Percentiles rank a stretch among this genome's conserved stretches.
Evolutionary conservation across 345 rosid species (phyloP).

Genomic region (Aquilaria malaccensis): DNA sequence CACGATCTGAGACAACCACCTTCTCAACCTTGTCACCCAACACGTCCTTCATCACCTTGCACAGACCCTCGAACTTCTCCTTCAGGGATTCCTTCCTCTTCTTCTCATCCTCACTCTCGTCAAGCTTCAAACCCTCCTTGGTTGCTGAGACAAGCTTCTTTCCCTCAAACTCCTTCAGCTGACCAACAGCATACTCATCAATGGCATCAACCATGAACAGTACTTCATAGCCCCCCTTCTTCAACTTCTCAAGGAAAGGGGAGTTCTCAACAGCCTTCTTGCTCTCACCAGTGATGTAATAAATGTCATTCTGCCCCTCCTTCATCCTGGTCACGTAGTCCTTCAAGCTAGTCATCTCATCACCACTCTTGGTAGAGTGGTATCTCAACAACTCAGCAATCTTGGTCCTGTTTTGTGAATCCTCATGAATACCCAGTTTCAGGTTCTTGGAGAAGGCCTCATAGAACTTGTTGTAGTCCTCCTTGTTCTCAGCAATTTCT

Average conservation of each 20-base stretch:
- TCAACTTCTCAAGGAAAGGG: constrained; percentile 88
- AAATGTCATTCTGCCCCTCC: constrained; percentile 79
- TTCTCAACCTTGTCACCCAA: constrained; percentile 78
- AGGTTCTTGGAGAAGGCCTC: constrained; percentile 88
- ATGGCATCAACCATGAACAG: constrained; percentile 85
- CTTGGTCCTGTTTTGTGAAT: constrained; percentile 66
- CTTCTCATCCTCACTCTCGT: constrained; percentile 77
- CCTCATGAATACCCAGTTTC: constrained; percentile 90
- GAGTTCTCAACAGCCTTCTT: constrained; percentile 94
- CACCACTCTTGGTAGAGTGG: constrained; percentile 94
- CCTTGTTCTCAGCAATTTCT: constrained; percentile 95
- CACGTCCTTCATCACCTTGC: constrained; percentile 86
- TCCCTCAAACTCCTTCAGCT: constrained; percentile 82
- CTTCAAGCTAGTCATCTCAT: constrained; percentile 79
- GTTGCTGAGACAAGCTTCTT: constrained; percentile 87
- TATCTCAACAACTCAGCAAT: constrained; percentile 76
- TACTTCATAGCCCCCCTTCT: constrained; percentile 83
- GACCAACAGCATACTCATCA: constrained; percentile 80
- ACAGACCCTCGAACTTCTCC: constrained; percentile 71
- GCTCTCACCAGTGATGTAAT: constrained; percentile 89
- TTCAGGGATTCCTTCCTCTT: constrained; percentile 51
- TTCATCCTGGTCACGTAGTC: constrained; percentile 95
- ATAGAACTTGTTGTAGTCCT: constrained; percentile 85
- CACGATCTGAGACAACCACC: constrained; percentile 79
- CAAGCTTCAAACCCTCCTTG: constrained; percentile 78